Base-by-base conservation (phyloP, 1,139 yeast species). In the Zygotorulaspora mrakii region DNA sequence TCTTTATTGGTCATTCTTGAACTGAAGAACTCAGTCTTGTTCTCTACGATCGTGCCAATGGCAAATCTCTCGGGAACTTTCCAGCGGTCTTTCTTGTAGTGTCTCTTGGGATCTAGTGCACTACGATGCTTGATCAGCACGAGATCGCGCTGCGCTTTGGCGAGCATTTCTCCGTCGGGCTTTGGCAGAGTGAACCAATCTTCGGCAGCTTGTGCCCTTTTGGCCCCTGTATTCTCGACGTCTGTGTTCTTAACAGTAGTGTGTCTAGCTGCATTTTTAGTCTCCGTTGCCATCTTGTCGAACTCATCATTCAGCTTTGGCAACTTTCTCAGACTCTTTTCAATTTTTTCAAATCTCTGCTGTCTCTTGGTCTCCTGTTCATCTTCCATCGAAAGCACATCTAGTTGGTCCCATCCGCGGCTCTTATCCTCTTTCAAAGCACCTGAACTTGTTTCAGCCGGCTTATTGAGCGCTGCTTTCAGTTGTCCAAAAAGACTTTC, bases 91-190 rank as follows among this genome's bases (percentile, higher is more conserved):
- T 86, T 86, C 65, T 85, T 87, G 66, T 91, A 91, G 65, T 88
- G 96, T 55, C 97, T 77, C 65, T 91, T 91, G 4, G 97, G 97
- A 59, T 91, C 98, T 49, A 91, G 72, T 13, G 91, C 96, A 47
- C 83, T 81, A 65, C 98, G 79, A 69, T 89, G 86, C 57, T 86
- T 82, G 43, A 91, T 71, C 22, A 91, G 67, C 58, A 79, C 71
- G 53, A 94, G 63, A 62, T 91, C 97, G 45, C 95, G 72, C 56
- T 82, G 84, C 22, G 85, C 61, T 33, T 73, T 74, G 17, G 55
- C 43, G 6, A 49, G 46, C 1, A 82, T 77, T 0, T 95, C 85
- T 49, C 88, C 65, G 53, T 86, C 95, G 2, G 85, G 81, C 49
- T 79, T 81, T 32, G 86, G 85, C 76, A 91, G 74, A 45, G 80